Evolutionary conservation across 1,139 yeast genomes (phyloP), one percentile per base, ranked within the genome.

Genomic region (Nakaseomyces sp.): DNA sequence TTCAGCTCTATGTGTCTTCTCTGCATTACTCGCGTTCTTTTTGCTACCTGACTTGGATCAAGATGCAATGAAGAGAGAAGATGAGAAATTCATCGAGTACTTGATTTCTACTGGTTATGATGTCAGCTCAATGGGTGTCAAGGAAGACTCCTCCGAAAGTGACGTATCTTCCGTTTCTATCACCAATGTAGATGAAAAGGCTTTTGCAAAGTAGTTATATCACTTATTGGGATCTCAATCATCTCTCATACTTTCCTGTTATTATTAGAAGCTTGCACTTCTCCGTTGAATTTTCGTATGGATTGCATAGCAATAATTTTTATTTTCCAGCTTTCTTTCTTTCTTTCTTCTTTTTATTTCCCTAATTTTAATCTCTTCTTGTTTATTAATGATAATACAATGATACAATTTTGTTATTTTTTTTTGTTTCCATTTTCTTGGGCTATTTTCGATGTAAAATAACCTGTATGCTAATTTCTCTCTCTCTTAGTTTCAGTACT

Each of bases 31-130:
- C 43, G 81, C 85, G 8, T 54, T 84, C 36, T 79, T 85, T 65
- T 75, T 74, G 58, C 71, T 82, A 48, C 95, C 95, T 29, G 67
- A 81, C 24, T 78, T 86, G 41, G 85, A 81, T 53, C 95, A 85
- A 67, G 82, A 79, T 56, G 81, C 89, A 26, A 78, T 86, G 61
- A 72, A 75, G 52, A 71, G 73, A 50, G 95, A 86, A 66, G 95
- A 86, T 65, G 68, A 64, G 28, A 71, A 68, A 37, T 87, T 86
- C 67, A 60, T 79, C 45, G 73, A 68, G 13, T 85, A 81, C 64
- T 74, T 85, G 60, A 57, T 58, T 40, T 61, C 56, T 1, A 68
- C 75, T 44, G 83, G 83, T n/a, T 79, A 69, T 52, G 85, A 79
- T 58, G 64, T 73, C 39, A 48, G 67, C n/a, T 18, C 33, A 19